Conservation (phyloP, 2,329 filamentous ascomycete species). For the Xylariaceae sp. region DNA sequence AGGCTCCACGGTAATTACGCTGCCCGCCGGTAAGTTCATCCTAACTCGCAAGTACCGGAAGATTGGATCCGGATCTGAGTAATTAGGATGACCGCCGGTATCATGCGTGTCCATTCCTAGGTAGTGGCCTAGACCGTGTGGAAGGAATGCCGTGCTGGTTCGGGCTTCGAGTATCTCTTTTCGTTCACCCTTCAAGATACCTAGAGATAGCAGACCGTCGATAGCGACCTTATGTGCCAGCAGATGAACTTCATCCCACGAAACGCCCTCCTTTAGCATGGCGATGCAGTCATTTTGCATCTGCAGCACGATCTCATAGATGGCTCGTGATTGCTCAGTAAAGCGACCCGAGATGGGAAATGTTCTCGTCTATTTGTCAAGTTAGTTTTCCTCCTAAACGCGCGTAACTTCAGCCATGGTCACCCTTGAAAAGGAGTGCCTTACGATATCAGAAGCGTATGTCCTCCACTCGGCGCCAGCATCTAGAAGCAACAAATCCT, state of each 20-base stretch:
- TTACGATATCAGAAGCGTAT: slow-evolving; percentile 72
- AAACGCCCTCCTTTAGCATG: slow-evolving; percentile 73
- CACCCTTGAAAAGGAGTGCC: slow-evolving; percentile 29
- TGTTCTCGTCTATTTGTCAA: slow-evolving; percentile 70
- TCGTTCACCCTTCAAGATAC: slow-evolving; percentile 71
- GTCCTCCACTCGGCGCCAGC: slow-evolving; percentile 79
- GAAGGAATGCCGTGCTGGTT: slow-evolving; percentile 89
- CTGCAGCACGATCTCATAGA: slow-evolving; percentile 82
- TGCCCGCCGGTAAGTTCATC: slow-evolving; percentile 74
- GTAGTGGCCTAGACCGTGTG: slow-evolving; percentile 89
- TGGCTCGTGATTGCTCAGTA: slow-evolving; percentile 70
- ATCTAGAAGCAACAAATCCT: slow-evolving; percentile 83
- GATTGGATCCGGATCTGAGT: slow-evolving; percentile 78
- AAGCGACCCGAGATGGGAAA: slow-evolving; percentile 81
- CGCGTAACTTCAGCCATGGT: background rate
- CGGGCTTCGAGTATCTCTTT: slow-evolving; percentile 78
- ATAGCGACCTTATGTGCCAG: slow-evolving; percentile 83
- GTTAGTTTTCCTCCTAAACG: background rate
- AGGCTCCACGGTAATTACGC: slow-evolving; percentile 93
- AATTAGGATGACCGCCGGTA: slow-evolving; percentile 78
- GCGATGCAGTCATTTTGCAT: slow-evolving; percentile 85
- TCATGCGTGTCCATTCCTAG: slow-evolving; percentile 94
- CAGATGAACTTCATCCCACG: slow-evolving; percentile 83
- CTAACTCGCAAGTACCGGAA: slow-evolving; percentile 87
- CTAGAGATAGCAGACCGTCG: slow-evolving; percentile 75